Evolutionary conservation across 176 grass and related monocot genomes (phyloP), one percentile per base, ranked within the genome.

Genomic region (Lolium rigidum): DNA sequence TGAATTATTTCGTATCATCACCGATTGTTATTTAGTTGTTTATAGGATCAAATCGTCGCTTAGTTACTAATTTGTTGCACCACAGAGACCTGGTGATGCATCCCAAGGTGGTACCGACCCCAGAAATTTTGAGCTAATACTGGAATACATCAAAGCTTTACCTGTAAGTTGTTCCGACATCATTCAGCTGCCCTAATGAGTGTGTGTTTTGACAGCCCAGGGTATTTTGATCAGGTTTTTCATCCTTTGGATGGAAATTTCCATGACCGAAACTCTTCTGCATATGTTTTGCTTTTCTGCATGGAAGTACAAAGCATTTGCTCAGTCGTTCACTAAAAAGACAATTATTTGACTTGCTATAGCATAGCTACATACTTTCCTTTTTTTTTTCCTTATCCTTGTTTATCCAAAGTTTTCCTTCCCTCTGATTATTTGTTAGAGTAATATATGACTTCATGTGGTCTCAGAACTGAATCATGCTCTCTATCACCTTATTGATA

Each of bases 91-190:
- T 84, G 88, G 85, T 80, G 94, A 99, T 80, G 90, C 50, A 91
- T 88, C 89, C 81, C 88, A 84, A 79, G 87, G 77, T 91, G 64
- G 81, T 80, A 95, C 86, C 47, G 97, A 99, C 80, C 97, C 97
- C 17, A 80, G 97, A 86, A 94, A 86, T 84, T 98, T 98, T 75
- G 83, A 99, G 86, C 87, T 96, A 70, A 94, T 91, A 86, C 70
- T 99, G 79, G 94, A 98, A 77, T 98, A 88, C 87, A 91, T 98
- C 85, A 98, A 98, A 91, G 94, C 94, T 61, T 91, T 98, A 76
- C 97, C 97, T 87, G 97, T 95, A 90, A 91, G 97, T 92, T 89
- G 14, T 49, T 54, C 52, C 17, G 11, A 5, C 3, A 70, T 70
- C 60, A 28, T 79, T 80, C 49, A 67, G 17, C 12, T 85, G 17